Base-by-base conservation (phyloP, 495 filamentous ascomycete species). In the Podospora comata region DNA sequence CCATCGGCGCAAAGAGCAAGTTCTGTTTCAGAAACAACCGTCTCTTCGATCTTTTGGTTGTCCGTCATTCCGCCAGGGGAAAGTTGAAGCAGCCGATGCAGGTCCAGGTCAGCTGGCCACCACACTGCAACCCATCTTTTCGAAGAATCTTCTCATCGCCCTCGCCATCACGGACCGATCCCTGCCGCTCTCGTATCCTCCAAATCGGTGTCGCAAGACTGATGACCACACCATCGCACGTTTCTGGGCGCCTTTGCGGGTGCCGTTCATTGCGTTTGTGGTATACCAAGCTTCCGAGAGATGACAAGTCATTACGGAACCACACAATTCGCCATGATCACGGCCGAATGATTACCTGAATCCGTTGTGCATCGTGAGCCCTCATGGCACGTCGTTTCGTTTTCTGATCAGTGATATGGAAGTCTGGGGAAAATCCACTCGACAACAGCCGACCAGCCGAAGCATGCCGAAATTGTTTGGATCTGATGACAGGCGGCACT, bases 91-190 rank as follows among this genome's bases (percentile, higher is more conserved):
- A 44, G 65, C 60, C 65, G 65, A 68, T 62, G 67, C 62, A 68
- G 67, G 68, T 62, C 63, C 65, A 28, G 69, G 72, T 72, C 72
- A 74, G 72, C 66, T 66, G 70, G 69, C 66, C 63, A 30, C 60
- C 39, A 62, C 23, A 66, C 58, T 62, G 61, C 70, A 60, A 63
- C 62, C 66, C 55, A 58, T 58, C 55, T 58, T 58, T 26, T 58
- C 55, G 39, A 48, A 48, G 39, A 48, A 48, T 55, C 20, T 23
- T 54, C 34, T 54, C 15, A 59, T 13, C 64, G 34, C 39, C 39
- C 39, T 48, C 39, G 39, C 39, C 39, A 20, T 58, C 55, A 58
- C 55, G 55, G 55, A 58, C 55, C 55, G 55, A 58, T 58, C 55
- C 55, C 55, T 58, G 55, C 55, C 19, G 39, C 39, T 48, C 39